A percentile compares a stretch with the other conserved stretches of the same genome.
Conservation (phyloP, 1,139 yeast genomes). For the Debaryomyces robertsiae region DNA sequence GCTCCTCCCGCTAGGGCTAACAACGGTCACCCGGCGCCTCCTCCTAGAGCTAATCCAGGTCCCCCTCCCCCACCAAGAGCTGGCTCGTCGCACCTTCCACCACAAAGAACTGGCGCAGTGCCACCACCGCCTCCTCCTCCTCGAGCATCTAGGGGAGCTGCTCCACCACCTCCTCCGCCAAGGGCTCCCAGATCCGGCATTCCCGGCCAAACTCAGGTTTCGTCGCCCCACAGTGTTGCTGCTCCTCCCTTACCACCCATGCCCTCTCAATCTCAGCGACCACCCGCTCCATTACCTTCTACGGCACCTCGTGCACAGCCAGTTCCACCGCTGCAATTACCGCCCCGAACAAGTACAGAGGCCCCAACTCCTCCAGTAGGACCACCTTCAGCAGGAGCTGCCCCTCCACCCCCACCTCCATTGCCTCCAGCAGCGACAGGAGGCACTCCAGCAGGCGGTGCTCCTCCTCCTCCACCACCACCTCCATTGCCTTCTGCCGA, state of each 20-base stretch:
- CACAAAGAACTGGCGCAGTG: slow-evolving; percentile 24
- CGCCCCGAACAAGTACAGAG: not conserved
- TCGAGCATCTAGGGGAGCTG: slow-evolving; percentile 10
- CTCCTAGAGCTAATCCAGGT: slow-evolving; percentile 28
- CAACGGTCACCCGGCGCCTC: slow-evolving; percentile 26
- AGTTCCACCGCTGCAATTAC: slow-evolving; percentile 14
- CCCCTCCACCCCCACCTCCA: slow-evolving; percentile 25
- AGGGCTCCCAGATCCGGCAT: slow-evolving; percentile 20
- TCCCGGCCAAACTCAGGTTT: not conserved
- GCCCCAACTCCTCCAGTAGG: slow-evolving; percentile 14
- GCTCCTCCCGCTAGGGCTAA: slow-evolving; percentile 25
- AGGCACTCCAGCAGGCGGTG: slow-evolving; percentile 12
- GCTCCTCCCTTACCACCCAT: slow-evolving; percentile 12
- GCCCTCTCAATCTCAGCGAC: slow-evolving; percentile 16
- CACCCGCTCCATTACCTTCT: slow-evolving; percentile 16
- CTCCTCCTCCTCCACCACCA: slow-evolving; percentile 42
- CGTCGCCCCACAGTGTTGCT: slow-evolving; percentile 23
- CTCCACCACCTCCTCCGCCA: slow-evolving; percentile 22
- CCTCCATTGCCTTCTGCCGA: slow-evolving; percentile 28
- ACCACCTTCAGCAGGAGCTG: slow-evolving; percentile 9
- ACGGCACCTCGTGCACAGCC: slow-evolving; percentile 15
- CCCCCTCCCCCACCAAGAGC: slow-evolving; percentile 29
- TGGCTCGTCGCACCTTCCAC: slow-evolving; percentile 24
- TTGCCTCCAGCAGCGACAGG: slow-evolving; percentile 32
- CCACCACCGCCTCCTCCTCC: slow-evolving; percentile 30